These are phyloP conservation scores for Cyclotella choctawhatcheeana DNA, from an alignment of 108 stramenopile genomes.

Conservation along the genomic window DNA sequence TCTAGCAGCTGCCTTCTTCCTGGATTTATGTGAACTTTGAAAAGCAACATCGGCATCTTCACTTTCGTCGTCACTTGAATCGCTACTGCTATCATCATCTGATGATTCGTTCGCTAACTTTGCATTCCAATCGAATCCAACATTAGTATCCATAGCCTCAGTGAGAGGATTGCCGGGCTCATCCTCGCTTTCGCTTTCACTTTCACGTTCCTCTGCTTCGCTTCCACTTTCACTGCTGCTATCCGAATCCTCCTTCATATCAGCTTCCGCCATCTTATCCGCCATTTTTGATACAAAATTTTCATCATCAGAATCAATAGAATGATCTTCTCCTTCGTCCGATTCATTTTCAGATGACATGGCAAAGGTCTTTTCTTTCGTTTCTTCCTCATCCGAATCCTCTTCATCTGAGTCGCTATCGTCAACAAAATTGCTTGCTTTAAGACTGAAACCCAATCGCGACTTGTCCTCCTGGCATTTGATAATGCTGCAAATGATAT, in stretches of 20 bases:
- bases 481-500: slow-evolving; percentile 56
- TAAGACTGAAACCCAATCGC: slow-evolving; percentile 85
- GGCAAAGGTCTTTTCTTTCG: slow-evolving; percentile 47
- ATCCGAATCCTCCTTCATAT: slow-evolving; percentile 48
- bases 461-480: slow-evolving; percentile 76
- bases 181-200: slow-evolving; percentile 36
- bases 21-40: slow-evolving; percentile 71
- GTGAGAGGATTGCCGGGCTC: slow-evolving; percentile 4
- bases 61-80: slow-evolving; percentile 53
- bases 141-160: slow-evolving; percentile 73
- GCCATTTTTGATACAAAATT: slow-evolving; percentile 79
- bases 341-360: slow-evolving; percentile 15
- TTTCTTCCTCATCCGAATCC: slow-evolving; percentile 13
- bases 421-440: slow-evolving; percentile 91
- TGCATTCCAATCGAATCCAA: slow-evolving; percentile 85
- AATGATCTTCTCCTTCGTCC: slow-evolving; percentile 49
- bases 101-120: slow-evolving; percentile 27
- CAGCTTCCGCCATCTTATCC: slow-evolving; percentile 46
- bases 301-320: slow-evolving; percentile 58
- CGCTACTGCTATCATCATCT: slow-evolving; percentile 52
- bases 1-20: slow-evolving; percentile 76
- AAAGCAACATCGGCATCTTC: slow-evolving; percentile 59
- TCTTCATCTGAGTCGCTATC: slow-evolving; percentile 68
- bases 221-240: slow-evolving; percentile 32
- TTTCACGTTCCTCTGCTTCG: slow-evolving; percentile 35